phyloP scores from a whole-genome alignment of 1,284 basidiomycete genomes.

The Cryptococcus sp. region DNA sequence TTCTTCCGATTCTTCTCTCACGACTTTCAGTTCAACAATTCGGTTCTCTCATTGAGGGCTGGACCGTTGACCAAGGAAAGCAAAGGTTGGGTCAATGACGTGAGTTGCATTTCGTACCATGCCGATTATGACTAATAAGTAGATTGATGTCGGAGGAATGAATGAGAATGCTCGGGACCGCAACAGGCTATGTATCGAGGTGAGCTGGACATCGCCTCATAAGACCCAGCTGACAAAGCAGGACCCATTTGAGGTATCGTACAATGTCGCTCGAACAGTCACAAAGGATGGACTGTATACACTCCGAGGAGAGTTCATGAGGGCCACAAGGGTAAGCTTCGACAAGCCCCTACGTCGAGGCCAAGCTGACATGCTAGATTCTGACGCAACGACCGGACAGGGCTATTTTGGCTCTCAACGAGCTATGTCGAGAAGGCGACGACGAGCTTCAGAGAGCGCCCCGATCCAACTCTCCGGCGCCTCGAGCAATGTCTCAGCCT shows the following conservation, averaged over 20 bases:
- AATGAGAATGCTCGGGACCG: conserved; percentile 73
- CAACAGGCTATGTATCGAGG: conserved; percentile 91
- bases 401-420: conserved; percentile 71
- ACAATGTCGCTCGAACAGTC: conserved; percentile 93
- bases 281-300: conserved; percentile 95
- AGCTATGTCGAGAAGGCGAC: conserved; percentile 62
- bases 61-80: conserved; percentile 83
- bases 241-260: conserved; percentile 94
- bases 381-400: conserved; percentile 72
- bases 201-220: conserved; percentile 38
- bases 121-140: conserved; percentile 2
- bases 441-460: conserved; percentile 48
- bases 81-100: conserved; percentile 92
- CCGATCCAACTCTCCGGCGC: conserved; percentile 48
- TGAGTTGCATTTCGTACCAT: conserved; percentile 48
- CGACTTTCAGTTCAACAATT: conserved; percentile 86
- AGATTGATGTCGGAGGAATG: conserved; percentile 51
- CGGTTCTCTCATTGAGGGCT: conserved; percentile 85
- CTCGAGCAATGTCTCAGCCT: conserved; percentile 33
- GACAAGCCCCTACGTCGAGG: conserved; percentile 10
- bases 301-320: conserved; percentile 97
- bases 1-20: conserved; percentile 96
- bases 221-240: conserved; percentile 37
- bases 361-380: conserved; percentile 48
- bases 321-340: conserved; percentile 64